These are phyloP conservation scores for Penicillium bovifimosum DNA, from an alignment of 495 filamentous ascomycete genomes.

Conservation along the genomic window DNA sequence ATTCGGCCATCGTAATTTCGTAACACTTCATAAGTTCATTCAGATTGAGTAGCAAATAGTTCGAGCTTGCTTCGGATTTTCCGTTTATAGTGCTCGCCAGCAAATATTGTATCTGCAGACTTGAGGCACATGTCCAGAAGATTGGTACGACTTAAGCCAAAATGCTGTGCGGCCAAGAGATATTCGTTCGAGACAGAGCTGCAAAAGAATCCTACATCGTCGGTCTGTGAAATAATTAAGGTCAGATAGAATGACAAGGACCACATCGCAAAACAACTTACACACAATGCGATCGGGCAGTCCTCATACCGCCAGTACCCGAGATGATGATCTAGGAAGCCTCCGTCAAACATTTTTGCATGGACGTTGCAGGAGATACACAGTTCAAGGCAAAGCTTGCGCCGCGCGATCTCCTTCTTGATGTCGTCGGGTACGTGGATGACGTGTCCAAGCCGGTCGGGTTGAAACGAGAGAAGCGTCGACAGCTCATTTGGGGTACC, in stretches of 20 bases:
- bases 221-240: slow-evolving; percentile 52
- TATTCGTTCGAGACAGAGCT: slow-evolving; percentile 80
- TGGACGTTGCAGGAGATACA: slow-evolving; percentile 80
- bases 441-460: slow-evolving; percentile 73
- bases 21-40: no score
- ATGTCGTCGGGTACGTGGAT: slow-evolving; percentile 61
- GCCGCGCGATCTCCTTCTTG: slow-evolving; percentile 48
- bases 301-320: slow-evolving; percentile 53
- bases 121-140: slow-evolving; percentile 52
- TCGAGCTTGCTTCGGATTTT: slow-evolving; percentile 31
- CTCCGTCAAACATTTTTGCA: slow-evolving; percentile 64
- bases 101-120: slow-evolving; percentile 60
- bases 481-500: slow-evolving; percentile 52
- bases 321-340: slow-evolving; percentile 68
- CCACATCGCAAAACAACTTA: slow-evolving; percentile 34
- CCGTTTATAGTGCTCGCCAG: slow-evolving; percentile 53
- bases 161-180: slow-evolving; percentile 64
- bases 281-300: slow-evolving; percentile 53
- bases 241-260: background rate
- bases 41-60: background rate
- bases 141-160: slow-evolving; percentile 50
- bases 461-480: slow-evolving; percentile 56
- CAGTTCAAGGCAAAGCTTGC: slow-evolving; percentile 61
- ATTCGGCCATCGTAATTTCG: no score
- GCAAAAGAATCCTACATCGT: slow-evolving; percentile 81